Base-by-base conservation (phyloP, 768 basidiomycete genomes). In the Termitomyces sp. region DNA sequence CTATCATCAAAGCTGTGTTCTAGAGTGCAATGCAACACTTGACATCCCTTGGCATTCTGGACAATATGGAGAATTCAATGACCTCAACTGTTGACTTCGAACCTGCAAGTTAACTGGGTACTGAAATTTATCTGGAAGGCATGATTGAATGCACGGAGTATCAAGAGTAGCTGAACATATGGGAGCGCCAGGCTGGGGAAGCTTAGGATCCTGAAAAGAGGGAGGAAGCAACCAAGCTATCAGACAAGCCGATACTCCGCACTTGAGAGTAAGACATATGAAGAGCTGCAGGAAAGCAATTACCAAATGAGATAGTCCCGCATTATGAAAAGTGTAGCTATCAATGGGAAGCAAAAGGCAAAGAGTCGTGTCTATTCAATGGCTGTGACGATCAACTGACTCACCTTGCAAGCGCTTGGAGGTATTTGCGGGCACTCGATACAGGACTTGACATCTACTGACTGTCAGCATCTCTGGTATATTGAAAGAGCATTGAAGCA, bases 191-290 rank as follows among this genome's bases (percentile, higher is more conserved):
- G 34, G 34, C 14, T 52, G 34, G 11, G 25, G 37, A n/a, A 19
- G 48, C 16, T 5, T 19, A 12, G 25, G 17, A 35, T 46, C 35
- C 51, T 48, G 32, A 4, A 19, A 46, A 17, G 28, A 40, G 39
- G n/a, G 21, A 32, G n/a, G 11, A 12, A n/a, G 19, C 8, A 45
- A 45, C 23, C 19, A 27, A 42, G 21, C 23, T 5, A 27, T 50
- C 17, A 40, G 9, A 27, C 43, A 34, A n/a, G 10, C 21, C 25
- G n/a, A 52, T 19, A 28, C 21, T 21, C 9, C 50, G 9, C 25
- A 57, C 56, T 51, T 52, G 43, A 30, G 44, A 14, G 27, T 11
- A 17, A 52, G 40, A 52, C 37, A 41, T 52, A 14, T 11, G n/a
- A 47, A 32, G 30, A 47, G 1, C 34, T 35, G 21, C 35, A 34